phyloP scores from a whole-genome alignment of 768 basidiomycete species.

The Hygrophorus russula region DNA sequence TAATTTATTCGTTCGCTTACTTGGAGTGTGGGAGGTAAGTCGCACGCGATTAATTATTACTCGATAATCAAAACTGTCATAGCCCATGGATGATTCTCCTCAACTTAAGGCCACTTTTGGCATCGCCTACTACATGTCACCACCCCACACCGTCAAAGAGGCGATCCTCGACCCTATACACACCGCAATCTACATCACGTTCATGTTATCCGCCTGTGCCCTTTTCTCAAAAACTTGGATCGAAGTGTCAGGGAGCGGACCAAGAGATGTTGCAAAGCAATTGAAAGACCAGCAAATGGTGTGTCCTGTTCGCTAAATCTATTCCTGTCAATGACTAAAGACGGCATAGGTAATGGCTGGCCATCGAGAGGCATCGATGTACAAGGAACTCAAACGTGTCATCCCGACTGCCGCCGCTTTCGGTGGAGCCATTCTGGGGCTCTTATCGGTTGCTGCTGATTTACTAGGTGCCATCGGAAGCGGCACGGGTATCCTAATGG shows the following conservation, averaged over 20 bases:
- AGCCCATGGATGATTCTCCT: slow-evolving; percentile 91
- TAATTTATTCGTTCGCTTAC: slow-evolving; percentile 80
- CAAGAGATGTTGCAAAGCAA: slow-evolving; percentile 93
- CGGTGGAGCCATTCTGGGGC: slow-evolving; percentile 92
- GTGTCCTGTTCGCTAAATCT: slow-evolving; percentile 7
- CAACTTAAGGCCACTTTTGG: slow-evolving; percentile 87
- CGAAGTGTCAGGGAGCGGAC: slow-evolving; percentile 93
- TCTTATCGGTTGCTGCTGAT: slow-evolving; percentile 86
- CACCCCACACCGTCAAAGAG: slow-evolving; percentile 87
- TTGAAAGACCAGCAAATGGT: slow-evolving; percentile 98
- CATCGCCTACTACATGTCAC: slow-evolving; percentile 95
- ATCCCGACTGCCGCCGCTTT: slow-evolving; percentile 97
- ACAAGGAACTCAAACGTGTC: slow-evolving; percentile 97
- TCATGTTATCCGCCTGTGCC: slow-evolving; percentile 91
- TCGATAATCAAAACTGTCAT: slow-evolving; percentile 5
- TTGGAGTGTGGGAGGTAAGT: slow-evolving; percentile 97
- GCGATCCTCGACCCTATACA: slow-evolving; percentile 91
- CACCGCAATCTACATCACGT: slow-evolving; percentile 80
- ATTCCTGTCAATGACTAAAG: not conserved
- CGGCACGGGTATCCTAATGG: slow-evolving; percentile 95
- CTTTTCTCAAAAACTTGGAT: slow-evolving; percentile 99
- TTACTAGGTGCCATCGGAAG: slow-evolving; percentile 94
- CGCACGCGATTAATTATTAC: not conserved
- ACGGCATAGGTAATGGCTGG: slow-evolving; percentile 58
- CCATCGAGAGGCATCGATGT: slow-evolving; percentile 96